Percentiles rank a stretch among this genome's conserved stretches.
phyloP scores from a whole-genome alignment of 164 flowering plant genomes.

The Umbellularia californica region DNA sequence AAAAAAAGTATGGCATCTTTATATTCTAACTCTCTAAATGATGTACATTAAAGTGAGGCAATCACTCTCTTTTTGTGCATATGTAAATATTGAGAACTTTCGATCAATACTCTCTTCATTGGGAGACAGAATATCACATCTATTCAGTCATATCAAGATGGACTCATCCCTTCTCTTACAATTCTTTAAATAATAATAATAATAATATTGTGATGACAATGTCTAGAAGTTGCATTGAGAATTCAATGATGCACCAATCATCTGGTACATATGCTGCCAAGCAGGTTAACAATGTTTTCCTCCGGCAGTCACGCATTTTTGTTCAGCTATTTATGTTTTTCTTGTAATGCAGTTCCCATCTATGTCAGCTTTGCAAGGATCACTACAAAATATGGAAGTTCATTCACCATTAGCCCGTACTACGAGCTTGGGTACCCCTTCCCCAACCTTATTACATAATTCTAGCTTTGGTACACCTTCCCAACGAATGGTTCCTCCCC shows the following conservation, averaged over 20 bases:
- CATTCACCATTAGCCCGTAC: slow-evolving; percentile 28
- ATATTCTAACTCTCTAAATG: too few relatives aligned
- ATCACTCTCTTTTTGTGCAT: not conserved
- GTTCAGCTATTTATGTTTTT: slow-evolving; percentile 3
- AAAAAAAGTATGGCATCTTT: too few relatives aligned
- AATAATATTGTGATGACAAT: not conserved
- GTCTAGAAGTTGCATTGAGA: not conserved
- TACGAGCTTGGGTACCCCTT: slow-evolving; percentile 23
- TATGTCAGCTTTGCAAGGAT: slow-evolving; percentile 53
- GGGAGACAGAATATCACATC: too few relatives aligned
- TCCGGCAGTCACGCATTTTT: not conserved
- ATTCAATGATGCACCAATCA: not conserved
- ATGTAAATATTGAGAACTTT: too few relatives aligned
- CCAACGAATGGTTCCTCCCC: slow-evolving; percentile 46
- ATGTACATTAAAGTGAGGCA: too few relatives aligned
- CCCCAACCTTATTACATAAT: slow-evolving; percentile 24
- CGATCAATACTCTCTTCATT: not conserved
- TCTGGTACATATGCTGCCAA: not conserved
- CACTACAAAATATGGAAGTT: slow-evolving; percentile 39
- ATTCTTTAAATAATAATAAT: not conserved
- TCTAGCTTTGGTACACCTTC: slow-evolving; percentile 22
- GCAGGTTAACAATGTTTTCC: not conserved
- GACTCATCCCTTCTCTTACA: not conserved
- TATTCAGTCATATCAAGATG: too few relatives aligned
- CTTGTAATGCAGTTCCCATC: slow-evolving; percentile 55